Evolutionary conservation across 331 rosid genomes (phyloP).

Genomic region (Dryas integrifolia): DNA sequence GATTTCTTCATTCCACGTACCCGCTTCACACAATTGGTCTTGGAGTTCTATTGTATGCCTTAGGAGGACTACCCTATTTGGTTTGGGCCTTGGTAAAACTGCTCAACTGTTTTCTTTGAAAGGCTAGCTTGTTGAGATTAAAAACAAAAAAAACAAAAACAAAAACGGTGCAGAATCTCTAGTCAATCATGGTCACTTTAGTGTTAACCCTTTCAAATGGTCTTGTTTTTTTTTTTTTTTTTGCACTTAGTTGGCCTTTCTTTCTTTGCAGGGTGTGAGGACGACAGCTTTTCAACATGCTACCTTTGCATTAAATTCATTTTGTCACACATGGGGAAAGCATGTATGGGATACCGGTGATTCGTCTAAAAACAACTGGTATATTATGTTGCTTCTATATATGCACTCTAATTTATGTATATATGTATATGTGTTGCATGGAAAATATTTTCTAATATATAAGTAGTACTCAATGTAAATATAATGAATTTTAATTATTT

Average conservation of each 20-base stretch:
- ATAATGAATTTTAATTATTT: background rate
- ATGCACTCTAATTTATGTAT: background rate
- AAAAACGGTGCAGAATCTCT: too few relatives aligned
- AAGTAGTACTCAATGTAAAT: background rate
- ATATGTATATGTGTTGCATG: background rate
- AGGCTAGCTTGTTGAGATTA: too few relatives aligned
- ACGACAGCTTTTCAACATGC: slow-evolving; percentile 60
- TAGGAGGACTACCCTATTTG: slow-evolving; percentile 64
- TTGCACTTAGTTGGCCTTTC: background rate
- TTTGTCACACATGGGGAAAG: slow-evolving; percentile 73
- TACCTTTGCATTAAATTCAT: slow-evolving; percentile 71
- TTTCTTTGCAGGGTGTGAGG: slow-evolving; percentile 54
- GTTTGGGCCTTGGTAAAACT: slow-evolving; percentile 67
- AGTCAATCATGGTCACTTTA: too few relatives aligned
- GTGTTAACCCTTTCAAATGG: too few relatives aligned
- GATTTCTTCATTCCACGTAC: slow-evolving; percentile 51
- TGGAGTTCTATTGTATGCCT: slow-evolving; percentile 52
- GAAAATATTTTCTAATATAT: background rate
- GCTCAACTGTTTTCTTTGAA: background rate
- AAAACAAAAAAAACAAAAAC: background rate
- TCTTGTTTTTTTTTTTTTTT: background rate
- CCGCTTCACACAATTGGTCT: slow-evolving; percentile 60
- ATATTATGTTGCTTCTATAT: background rate
- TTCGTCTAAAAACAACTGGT: slow-evolving; percentile 69
- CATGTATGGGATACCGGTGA: slow-evolving; percentile 62